A percentile compares a stretch with the other conserved stretches of the same genome.
phyloP scores from a whole-genome alignment of 169 alveolate genomes.

The Theileria parva region DNA sequence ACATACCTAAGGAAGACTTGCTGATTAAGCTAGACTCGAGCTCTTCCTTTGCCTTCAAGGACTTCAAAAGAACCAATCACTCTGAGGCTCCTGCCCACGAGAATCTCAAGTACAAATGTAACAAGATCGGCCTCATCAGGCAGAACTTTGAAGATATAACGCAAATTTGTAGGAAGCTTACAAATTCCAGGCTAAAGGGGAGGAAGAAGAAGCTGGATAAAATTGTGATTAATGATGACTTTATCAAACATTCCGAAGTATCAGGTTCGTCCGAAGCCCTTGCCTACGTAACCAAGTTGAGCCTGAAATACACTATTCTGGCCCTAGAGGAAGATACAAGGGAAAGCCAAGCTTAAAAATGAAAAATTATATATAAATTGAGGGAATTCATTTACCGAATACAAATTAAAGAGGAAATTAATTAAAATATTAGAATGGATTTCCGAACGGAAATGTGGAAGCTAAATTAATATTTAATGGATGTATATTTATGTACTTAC shows the following conservation, averaged over 20 bases:
- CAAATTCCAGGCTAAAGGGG: background rate
- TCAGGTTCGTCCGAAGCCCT: background rate
- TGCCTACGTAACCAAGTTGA: conserved; percentile 37
- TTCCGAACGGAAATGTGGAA: conserved; percentile 53
- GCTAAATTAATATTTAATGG: conserved; percentile 18
- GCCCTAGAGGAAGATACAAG: conserved; percentile 52
- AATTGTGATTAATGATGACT: background rate
- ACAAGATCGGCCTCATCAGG: background rate
- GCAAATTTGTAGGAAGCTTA: conserved; percentile 6
- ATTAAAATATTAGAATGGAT: conserved; percentile 23
- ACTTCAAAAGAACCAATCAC: background rate
- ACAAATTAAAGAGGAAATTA: too few relatives aligned
- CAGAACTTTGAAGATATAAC: background rate
- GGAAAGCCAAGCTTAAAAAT: conserved; percentile 7
- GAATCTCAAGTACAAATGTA: background rate
- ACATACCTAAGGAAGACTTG: background rate
- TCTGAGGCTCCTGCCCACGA: background rate
- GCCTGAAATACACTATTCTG: conserved; percentile 45
- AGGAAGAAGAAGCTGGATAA: background rate
- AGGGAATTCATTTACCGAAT: background rate
- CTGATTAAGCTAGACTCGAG: background rate
- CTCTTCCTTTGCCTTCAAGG: background rate
- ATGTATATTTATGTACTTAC: conserved; percentile 15
- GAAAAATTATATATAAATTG: conserved; percentile 1
- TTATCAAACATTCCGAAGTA: background rate